Conservation (phyloP, 1,284 basidiomycete genomes). For the Marasmius sp. region DNA sequence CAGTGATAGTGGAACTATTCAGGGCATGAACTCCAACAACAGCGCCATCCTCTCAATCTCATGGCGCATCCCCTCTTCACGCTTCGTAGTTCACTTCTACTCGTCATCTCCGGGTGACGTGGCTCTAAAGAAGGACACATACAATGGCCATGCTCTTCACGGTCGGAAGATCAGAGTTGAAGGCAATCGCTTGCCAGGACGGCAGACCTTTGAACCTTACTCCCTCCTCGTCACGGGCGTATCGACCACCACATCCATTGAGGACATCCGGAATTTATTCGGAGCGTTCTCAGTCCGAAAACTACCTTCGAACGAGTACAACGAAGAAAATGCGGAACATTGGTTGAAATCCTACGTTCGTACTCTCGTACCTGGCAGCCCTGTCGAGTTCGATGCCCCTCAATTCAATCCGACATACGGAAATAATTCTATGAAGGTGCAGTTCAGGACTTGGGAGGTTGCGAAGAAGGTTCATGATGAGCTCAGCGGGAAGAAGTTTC, state of each 20-base stretch:
- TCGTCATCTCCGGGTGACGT: slow-evolving; percentile 25
- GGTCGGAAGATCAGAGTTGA: slow-evolving; percentile 42
- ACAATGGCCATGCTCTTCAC: slow-evolving; percentile 30
- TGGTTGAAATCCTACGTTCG: neutral
- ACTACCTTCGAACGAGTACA: slow-evolving; percentile 14
- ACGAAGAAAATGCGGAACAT: slow-evolving; percentile 6
- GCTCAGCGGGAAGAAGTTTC: slow-evolving; percentile 27
- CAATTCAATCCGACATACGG: slow-evolving; percentile 19
- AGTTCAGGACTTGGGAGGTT: slow-evolving; percentile 47
- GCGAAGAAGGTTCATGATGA: slow-evolving; percentile 35
- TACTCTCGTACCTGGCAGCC: neutral
- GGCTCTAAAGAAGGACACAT: slow-evolving; percentile 21
- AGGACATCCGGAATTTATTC: slow-evolving; percentile 17
- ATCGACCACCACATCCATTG: slow-evolving; percentile 17
- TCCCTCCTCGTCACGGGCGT: slow-evolving; percentile 37
- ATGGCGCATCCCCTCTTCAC: slow-evolving; percentile 41
- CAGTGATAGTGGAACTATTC: slow-evolving; percentile 30
- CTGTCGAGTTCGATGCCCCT: neutral
- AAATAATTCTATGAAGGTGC: slow-evolving; percentile 32
- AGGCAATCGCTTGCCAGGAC: slow-evolving; percentile 36
- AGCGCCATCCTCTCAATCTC: slow-evolving; percentile 39
- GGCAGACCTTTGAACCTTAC: slow-evolving; percentile 21
- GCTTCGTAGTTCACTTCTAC: slow-evolving; percentile 37
- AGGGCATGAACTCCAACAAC: slow-evolving; percentile 38
- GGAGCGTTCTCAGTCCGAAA: slow-evolving; percentile 11